Evolutionary conservation across 2,329 filamentous ascomycete genomes (phyloP), one percentile per base, ranked within the genome.

Genomic region (Aureobasidium sp.): DNA sequence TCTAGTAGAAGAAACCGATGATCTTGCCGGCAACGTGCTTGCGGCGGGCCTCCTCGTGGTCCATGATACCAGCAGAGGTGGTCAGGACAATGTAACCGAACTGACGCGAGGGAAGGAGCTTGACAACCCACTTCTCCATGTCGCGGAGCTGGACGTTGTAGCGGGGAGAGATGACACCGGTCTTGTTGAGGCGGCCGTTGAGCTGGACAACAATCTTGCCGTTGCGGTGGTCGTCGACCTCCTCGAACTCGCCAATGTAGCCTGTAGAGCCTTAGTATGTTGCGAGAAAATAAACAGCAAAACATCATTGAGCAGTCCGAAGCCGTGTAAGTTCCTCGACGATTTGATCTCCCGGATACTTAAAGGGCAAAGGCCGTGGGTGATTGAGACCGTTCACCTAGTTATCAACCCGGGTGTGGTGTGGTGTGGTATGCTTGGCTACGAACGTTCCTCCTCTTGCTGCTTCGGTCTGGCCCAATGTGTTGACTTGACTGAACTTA

Each of bases 191-290:
- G 72, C 3, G 94, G 80, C 94, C 94, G 83, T 96, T 99, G 70
- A 99, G 89, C 87, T 99, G 94, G 76, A 99, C 94, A 74, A 99
- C 91, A 69, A 99, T 96, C 89, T 99, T 99, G 86, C 94, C 94
- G 76, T 92, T 94, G 79, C 94, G 91, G 88, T 99, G 94, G 84
- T 99, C 92, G 73, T 99, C 94, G 71, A 99, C 89, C 83, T 97
- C 91, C 85, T 99, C 94, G 80, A 97, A 99, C 83, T 97, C 93
- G 80, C 92, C 92, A 79, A 97, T 97, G 85, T 97, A 97, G 75
- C 93, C 93, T 97, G 74, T 66, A 66, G 70, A 63, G 29, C 8
- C 29, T 90, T 75, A 91, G 86, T 67, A 84, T 97, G 91, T 97
- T 83, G 89, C 91, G 86, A 87, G 83, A 84, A 87, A 88, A 87